Evolutionary conservation across 2,329 filamentous ascomycete genomes (phyloP).

Genomic region (Hymenoscyphus scutula): DNA sequence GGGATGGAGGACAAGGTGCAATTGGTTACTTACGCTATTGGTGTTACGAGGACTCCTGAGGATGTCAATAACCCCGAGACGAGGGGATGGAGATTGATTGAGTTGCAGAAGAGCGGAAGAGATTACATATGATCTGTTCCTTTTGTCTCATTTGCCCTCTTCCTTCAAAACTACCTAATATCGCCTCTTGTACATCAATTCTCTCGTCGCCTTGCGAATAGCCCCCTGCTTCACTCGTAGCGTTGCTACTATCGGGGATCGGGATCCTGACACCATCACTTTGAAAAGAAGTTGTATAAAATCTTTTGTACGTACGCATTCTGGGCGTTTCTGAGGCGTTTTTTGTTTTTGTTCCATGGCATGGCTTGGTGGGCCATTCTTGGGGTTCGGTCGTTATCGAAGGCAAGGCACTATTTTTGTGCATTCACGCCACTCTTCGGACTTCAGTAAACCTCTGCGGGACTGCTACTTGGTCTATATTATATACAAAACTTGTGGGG

Average conservation of each 20-base stretch:
- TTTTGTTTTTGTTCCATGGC: not conserved
- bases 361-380: slow-evolving; percentile 3
- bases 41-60: slow-evolving; percentile 88
- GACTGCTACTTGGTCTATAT: not conserved
- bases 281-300: not conserved
- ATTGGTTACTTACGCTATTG: slow-evolving; percentile 96
- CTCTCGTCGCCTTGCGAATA: not conserved
- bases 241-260: not conserved
- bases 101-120: slow-evolving; percentile 95
- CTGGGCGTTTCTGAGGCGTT: slow-evolving; percentile 13
- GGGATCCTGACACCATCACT: not conserved
- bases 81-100: slow-evolving; percentile 93
- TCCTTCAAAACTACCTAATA: not conserved
- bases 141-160: not conserved
- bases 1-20: slow-evolving; percentile 99
- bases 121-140: slow-evolving; percentile 67
- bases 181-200: slow-evolving; percentile 1
- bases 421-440: slow-evolving; percentile 14
- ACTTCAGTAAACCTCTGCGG: not conserved
- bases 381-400: not conserved
- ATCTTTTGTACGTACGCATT: slow-evolving; percentile 14
- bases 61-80: slow-evolving; percentile 98
- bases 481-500: not conserved
- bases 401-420: not conserved
- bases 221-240: not conserved